Conservation (phyloP, 2,329 filamentous ascomycete species). For the Hymenoscyphus albidus region DNA sequence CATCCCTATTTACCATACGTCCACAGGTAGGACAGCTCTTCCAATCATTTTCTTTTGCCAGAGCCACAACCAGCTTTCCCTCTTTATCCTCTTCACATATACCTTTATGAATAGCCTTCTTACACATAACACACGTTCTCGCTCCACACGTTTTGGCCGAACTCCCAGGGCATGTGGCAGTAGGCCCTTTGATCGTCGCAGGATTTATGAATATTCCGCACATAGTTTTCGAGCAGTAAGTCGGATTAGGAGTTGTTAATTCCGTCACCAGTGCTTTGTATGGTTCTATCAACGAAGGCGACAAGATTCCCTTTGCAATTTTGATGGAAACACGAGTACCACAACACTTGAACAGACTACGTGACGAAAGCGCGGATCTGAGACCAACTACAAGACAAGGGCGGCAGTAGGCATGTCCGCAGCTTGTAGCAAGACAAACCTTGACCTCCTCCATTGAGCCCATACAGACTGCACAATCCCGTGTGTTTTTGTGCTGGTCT, state of each 20-base stretch:
- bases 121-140: constrained; percentile 28
- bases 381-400: constrained; percentile 24
- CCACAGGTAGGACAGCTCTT: constrained; percentile 30
- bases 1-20: constrained; percentile 27
- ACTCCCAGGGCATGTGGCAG: constrained; percentile 19
- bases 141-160: constrained; percentile 14
- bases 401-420: constrained; percentile 23
- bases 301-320: constrained; percentile 2
- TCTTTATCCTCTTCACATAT: constrained; percentile 30
- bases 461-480: constrained; percentile 24
- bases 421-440: constrained; percentile 17
- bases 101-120: constrained; percentile 24
- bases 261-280: constrained; percentile 29
- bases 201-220: constrained; percentile 32
- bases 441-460: constrained; percentile 15
- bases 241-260: constrained; percentile 28
- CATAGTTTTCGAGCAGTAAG: constrained; percentile 25
- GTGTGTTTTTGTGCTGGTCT: neutral
- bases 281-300: constrained; percentile 15
- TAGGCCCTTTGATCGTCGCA: constrained; percentile 21
- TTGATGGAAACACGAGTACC: constrained; percentile 8
- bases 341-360: constrained; percentile 23
- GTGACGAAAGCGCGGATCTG: constrained; percentile 22
- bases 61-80: constrained; percentile 19
- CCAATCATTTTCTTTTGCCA: constrained; percentile 30